These are phyloP conservation scores for Paspalum vaginatum DNA, from an alignment of 176 grass and related monocot species.

Conservation along the genomic window DNA sequence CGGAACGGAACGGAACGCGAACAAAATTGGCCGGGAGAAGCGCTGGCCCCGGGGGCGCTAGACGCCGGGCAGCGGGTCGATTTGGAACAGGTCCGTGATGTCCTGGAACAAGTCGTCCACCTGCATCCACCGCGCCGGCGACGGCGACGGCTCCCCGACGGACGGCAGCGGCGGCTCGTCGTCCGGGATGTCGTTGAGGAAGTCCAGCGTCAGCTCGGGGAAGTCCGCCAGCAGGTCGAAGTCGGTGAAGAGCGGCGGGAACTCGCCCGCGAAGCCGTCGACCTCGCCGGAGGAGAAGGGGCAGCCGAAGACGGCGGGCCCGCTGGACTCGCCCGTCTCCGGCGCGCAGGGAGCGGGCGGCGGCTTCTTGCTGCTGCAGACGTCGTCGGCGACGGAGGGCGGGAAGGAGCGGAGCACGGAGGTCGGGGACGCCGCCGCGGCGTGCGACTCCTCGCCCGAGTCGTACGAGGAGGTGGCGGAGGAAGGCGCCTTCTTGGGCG, in stretches of 20 bases:
- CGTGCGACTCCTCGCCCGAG: slow-evolving; percentile 70
- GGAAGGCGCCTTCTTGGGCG: slow-evolving; percentile 50
- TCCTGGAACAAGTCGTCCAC: slow-evolving; percentile 83
- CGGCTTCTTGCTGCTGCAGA: slow-evolving; percentile 27
- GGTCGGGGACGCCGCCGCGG: slow-evolving; percentile 66
- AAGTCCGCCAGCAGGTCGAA: slow-evolving; percentile 56
- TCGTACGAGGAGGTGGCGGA: slow-evolving; percentile 65
- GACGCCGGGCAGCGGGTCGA: slow-evolving; percentile 61
- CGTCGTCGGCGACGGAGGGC: not conserved
- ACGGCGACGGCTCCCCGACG: not conserved
- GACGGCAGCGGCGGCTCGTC: not conserved
- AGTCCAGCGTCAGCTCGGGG: slow-evolving; percentile 57
- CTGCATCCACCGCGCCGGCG: slow-evolving; percentile 39
- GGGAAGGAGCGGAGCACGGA: slow-evolving; percentile 75
- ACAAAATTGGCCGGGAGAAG: slow-evolving; percentile 61
- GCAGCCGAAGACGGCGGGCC: slow-evolving; percentile 23
- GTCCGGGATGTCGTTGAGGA: slow-evolving; percentile 44
- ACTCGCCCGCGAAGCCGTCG: slow-evolving; percentile 39
- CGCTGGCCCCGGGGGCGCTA: slow-evolving; percentile 34
- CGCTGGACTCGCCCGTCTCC: slow-evolving; percentile 16
- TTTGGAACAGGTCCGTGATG: slow-evolving; percentile 86
- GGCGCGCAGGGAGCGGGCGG: not conserved
- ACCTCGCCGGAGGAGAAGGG: slow-evolving; percentile 22
- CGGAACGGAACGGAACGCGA: slow-evolving; percentile 34
- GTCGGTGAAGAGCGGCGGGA: slow-evolving; percentile 59